Evolutionary conservation across 2,329 filamentous ascomycete genomes (phyloP), one percentile per base, ranked within the genome.

Genomic region (Atkinsonella texensis): DNA sequence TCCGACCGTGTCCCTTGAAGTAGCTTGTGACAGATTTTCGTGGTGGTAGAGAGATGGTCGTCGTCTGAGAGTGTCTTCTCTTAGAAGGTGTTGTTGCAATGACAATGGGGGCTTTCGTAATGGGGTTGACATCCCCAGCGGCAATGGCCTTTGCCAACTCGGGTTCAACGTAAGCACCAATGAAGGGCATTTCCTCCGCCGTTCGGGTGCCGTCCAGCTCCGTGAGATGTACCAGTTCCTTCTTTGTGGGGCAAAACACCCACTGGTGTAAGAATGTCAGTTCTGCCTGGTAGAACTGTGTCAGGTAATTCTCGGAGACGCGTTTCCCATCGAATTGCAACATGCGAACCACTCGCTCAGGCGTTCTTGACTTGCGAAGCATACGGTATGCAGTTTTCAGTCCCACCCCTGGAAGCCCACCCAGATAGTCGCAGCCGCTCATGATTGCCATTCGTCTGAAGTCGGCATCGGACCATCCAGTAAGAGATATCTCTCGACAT

Each of bases 401-500:
- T 0, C 93, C 93, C 68, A 98, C 81, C 48, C 85, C 85, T 52
- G 81, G 84, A 55, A 98, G 87, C 53, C 85, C 86, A 2, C 84
- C 74, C n/a, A 97, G 77, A 65, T 98, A 98, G 65, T 98, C 93
- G 64, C 93, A 98, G 8, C 93, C 93, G 63, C 89, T 95, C 54
- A 98, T 71, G 58, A 98, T 98, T 41, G 90, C 89, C 93, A 98
- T 98, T 50, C 83, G 83, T 53, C 93, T 81, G 61, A 98, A 98
- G 58, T 96, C 88, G 10, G 77, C 75, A 65, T 97, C 91, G 2
- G 87, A 86, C 91, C 91, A 98, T 8, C 90, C 91, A 4, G 89
- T 85, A 41, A 98, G 71, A 50, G 85, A 95, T 47, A 97, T 78
- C 57, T 96, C 93, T 48, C 87, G 84, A 58, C 89, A 94, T 32